These are phyloP conservation scores for Linanthus parryae DNA, from an alignment of 148 eudicot genomes.

Conservation along the genomic window DNA sequence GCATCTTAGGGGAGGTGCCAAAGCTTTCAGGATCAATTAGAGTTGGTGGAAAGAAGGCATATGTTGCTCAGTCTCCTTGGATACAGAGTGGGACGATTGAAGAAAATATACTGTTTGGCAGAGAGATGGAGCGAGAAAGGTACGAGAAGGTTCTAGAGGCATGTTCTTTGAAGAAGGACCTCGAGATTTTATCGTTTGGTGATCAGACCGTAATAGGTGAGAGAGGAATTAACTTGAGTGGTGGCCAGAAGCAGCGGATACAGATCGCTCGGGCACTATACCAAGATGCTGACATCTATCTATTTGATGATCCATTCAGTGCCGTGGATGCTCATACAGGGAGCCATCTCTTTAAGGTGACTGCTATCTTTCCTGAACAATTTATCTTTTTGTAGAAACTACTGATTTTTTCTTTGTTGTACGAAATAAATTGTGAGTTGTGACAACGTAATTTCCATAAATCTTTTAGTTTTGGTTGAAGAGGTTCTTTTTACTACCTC, in stretches of 20 bases:
- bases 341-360: constrained; percentile 58
- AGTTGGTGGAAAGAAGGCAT: constrained; percentile 47
- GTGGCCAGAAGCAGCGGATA: constrained; percentile 63
- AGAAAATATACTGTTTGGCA: constrained; percentile 47
- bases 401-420: no score
- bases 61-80: constrained; percentile 57
- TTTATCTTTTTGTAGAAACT: no score
- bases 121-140: constrained; percentile 32
- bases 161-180: constrained; percentile 48
- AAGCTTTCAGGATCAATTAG: constrained; percentile 33
- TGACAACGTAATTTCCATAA: no score
- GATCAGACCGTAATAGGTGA: constrained; percentile 55
- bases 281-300: constrained; percentile 48
- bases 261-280: constrained; percentile 57
- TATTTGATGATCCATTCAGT: constrained; percentile 65
- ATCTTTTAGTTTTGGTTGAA: no score
- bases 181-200: constrained; percentile 42
- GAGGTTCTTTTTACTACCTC: no score
- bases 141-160: constrained; percentile 50
- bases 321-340: constrained; percentile 74
- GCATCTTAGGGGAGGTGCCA: constrained; percentile 46
- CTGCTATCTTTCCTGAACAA: background rate
- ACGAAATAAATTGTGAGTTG: no score
- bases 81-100: constrained; percentile 48
- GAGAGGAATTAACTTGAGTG: constrained; percentile 63